These are phyloP conservation scores for Penicillium mononematosum DNA, from an alignment of 495 filamentous ascomycete genomes.

Conservation along the genomic window DNA sequence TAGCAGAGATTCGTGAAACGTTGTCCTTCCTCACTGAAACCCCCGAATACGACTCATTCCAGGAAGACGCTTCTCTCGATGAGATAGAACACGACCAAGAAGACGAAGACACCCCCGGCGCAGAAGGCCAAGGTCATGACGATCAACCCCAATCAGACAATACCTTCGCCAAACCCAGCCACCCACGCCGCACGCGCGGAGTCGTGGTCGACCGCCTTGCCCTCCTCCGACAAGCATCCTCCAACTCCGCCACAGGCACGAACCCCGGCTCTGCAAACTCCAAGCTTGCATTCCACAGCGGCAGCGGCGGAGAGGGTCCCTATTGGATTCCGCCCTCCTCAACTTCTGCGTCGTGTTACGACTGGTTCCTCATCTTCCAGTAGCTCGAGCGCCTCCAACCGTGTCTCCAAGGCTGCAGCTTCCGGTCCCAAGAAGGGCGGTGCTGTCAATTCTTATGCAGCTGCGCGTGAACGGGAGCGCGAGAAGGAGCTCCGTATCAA, in stretches of 20 bases:
- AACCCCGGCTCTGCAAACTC: conserved; percentile 40
- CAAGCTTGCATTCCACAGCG: conserved; percentile 62
- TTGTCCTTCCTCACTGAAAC: conserved; percentile 81
- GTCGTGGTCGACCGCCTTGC: conserved; percentile 78
- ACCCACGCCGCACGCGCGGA: conserved; percentile 51
- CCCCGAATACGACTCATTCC: conserved; percentile 56
- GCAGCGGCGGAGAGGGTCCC: conserved; percentile 37
- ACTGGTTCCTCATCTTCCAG: conserved; percentile 53
- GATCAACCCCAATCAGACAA: conserved; percentile 30
- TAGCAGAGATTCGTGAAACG: conserved; percentile 75
- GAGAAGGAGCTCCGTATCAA: conserved; percentile 56
- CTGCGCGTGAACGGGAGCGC: conserved; percentile 69
- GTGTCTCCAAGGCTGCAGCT: conserved; percentile 40
- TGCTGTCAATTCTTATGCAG: conserved; percentile 77
- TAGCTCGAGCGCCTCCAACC: conserved; percentile 37
- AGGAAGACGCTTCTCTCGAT: conserved; percentile 44
- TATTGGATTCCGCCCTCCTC: conserved; percentile 67
- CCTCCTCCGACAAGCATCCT: conserved; percentile 65
- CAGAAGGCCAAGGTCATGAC: conserved; percentile 37
- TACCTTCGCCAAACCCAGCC: conserved; percentile 36
- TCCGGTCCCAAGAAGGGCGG: conserved; percentile 65
- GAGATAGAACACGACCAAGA: conserved; percentile 38
- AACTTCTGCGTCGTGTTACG: conserved; percentile 74
- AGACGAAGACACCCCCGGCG: conserved; percentile 40
- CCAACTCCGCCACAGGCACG: conserved; percentile 49